These are phyloP conservation scores for Rhodotorula sp. DNA, from an alignment of 1,284 basidiomycete genomes.

Conservation along the genomic window DNA sequence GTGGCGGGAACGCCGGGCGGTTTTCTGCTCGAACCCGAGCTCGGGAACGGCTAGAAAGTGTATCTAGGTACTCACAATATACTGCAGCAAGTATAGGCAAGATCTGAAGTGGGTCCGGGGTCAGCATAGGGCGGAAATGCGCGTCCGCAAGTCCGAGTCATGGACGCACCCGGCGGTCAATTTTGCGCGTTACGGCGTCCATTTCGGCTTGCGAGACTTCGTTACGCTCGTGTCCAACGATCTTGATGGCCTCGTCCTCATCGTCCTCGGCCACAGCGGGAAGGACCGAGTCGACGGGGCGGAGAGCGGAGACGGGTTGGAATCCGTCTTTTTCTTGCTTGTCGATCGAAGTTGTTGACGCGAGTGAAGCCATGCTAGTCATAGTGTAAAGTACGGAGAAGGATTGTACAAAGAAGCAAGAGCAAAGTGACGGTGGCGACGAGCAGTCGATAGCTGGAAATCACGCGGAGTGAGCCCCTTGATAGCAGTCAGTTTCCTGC, in stretches of 20 bases:
- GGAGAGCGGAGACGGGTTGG: neutral
- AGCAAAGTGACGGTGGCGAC: neutral
- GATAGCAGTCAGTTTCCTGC: neutral
- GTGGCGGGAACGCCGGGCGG: no score
- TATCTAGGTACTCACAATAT: no score
- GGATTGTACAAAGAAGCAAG: no score
- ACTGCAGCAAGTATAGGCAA: neutral
- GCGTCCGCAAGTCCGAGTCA: slow-evolving; percentile 62
- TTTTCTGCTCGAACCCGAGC: no score
- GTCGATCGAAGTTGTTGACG: neutral
- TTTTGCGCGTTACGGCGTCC: slow-evolving; percentile 52
- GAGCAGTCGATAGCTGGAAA: neutral
- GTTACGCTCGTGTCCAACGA: slow-evolving; percentile 18
- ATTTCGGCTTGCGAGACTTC: slow-evolving; percentile 19
- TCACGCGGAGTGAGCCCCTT: neutral
- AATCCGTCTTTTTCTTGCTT: neutral
- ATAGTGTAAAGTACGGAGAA: neutral
- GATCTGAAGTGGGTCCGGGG: neutral
- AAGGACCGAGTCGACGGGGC: neutral
- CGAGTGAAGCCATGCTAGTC: neutral
- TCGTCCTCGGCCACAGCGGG: slow-evolving; percentile 15
- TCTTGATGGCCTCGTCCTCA: slow-evolving; percentile 20
- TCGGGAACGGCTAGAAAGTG: no score
- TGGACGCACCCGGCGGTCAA: slow-evolving; percentile 55
- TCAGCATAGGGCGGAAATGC: slow-evolving; percentile 59